These are phyloP conservation scores for Myxozyma lipomycoides DNA, from an alignment of 805 yeast genomes.

Conservation along the genomic window DNA sequence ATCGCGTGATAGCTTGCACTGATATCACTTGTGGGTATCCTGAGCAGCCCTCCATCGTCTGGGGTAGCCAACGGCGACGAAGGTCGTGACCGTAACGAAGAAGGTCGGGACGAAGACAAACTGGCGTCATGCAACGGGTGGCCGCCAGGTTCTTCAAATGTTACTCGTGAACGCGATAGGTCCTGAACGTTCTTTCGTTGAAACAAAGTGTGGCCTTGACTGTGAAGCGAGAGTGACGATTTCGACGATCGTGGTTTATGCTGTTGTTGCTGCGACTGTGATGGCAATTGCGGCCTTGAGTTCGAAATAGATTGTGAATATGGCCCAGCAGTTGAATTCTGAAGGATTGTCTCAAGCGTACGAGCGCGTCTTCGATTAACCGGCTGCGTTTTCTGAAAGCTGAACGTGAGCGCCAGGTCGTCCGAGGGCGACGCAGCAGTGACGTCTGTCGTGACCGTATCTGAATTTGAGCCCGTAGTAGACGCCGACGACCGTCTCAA, in stretches of 20 bases:
- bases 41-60: slow-evolving; percentile 2
- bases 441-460: slow-evolving; percentile 7
- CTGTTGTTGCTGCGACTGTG: not conserved
- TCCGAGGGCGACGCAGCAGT: slow-evolving; percentile 11
- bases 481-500: slow-evolving; percentile 23
- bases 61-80: slow-evolving; percentile 4
- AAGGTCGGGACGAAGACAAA: slow-evolving; percentile 3
- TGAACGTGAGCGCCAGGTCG: slow-evolving; percentile 9
- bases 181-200: slow-evolving; percentile 22
- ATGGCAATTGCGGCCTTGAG: not conserved
- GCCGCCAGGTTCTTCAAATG: slow-evolving; percentile 24
- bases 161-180: slow-evolving; percentile 23
- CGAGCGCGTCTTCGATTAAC: slow-evolving; percentile 23
- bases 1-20: not conserved
- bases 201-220: not conserved
- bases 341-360: slow-evolving; percentile 27
- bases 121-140: slow-evolving; percentile 23
- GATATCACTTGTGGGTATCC: slow-evolving; percentile 1
- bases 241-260: not conserved
- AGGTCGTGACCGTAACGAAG: slow-evolving; percentile 12
- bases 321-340: slow-evolving; percentile 13
- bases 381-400: slow-evolving; percentile 1
- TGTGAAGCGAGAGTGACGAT: not conserved
- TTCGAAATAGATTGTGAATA: not conserved
- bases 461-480: slow-evolving; percentile 10